These are phyloP conservation scores for Fusarium denticulatum DNA, from an alignment of 2,329 filamentous ascomycete genomes.

Conservation along the genomic window DNA sequence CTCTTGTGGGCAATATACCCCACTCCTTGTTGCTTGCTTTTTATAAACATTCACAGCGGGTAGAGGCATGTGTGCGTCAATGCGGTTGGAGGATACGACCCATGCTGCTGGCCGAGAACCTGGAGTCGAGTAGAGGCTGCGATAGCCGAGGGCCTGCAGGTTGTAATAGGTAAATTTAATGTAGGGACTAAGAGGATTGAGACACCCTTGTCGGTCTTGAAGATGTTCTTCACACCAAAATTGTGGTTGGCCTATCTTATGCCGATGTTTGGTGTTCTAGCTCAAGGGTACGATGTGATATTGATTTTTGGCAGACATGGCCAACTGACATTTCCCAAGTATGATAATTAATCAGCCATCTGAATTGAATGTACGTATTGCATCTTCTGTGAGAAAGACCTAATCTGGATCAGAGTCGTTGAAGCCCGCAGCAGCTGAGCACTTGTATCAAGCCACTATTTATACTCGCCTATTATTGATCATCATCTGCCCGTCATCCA, in stretches of 20 bases:
- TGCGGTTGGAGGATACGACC: conserved; percentile 18
- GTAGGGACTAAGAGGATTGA: conserved; percentile 13
- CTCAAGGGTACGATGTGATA: neutral
- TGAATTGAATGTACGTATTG: neutral
- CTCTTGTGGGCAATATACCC: neutral
- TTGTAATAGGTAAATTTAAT: conserved; percentile 3
- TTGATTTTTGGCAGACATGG: neutral
- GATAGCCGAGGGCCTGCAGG: conserved; percentile 38
- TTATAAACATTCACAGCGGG: neutral
- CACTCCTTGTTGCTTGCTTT: conserved; percentile 14
- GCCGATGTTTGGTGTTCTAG: neutral
- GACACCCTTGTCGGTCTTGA: conserved; percentile 38
- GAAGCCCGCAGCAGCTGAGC: neutral
- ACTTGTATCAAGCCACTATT: conserved; percentile 6
- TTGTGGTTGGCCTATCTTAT: conserved; percentile 31
- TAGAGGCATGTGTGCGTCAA: conserved; percentile 16
- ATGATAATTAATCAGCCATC: neutral
- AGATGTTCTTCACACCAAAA: conserved; percentile 39
- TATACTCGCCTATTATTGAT: neutral
- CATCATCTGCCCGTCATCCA: conserved; percentile 1
- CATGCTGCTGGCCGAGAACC: conserved; percentile 25
- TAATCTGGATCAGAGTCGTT: neutral
- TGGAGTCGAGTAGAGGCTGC: conserved; percentile 34
- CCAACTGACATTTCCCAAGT: neutral
- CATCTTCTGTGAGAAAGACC: neutral